phyloP scores from a whole-genome alignment of 352 stramenopile species.

The Phytopythium montanum region DNA sequence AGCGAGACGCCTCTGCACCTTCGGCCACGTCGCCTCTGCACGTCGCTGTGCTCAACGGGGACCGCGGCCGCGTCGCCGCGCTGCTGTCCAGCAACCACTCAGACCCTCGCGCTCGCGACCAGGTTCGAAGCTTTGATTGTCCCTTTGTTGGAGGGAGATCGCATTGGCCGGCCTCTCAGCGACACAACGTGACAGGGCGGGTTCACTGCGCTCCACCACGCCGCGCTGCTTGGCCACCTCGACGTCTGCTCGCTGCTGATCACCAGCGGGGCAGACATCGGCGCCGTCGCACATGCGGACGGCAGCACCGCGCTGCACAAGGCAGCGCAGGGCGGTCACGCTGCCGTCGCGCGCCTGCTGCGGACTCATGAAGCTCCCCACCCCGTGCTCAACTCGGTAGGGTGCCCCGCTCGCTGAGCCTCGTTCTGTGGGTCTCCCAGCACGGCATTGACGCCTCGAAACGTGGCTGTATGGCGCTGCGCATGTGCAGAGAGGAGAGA shows the following conservation, averaged over 20 bases:
- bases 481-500: conserved; percentile 21
- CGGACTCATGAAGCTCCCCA: conserved; percentile 17
- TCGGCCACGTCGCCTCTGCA: conserved; percentile 27
- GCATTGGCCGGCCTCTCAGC: neutral
- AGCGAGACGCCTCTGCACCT: conserved; percentile 14
- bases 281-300: conserved; percentile 8
- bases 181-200: conserved; percentile 16
- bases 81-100: conserved; percentile 14
- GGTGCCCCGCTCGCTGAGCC: neutral
- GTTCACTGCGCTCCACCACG: conserved; percentile 27
- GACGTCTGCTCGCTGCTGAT: conserved; percentile 28
- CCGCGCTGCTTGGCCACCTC: conserved; percentile 25
- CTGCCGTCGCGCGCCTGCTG: conserved; percentile 19
- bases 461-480: too few relatives aligned
- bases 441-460: too few relatives aligned
- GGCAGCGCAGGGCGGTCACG: conserved; percentile 27
- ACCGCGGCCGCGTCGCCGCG: conserved; percentile 10
- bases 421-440: too few relatives aligned
- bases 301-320: conserved; percentile 34
- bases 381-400: conserved; percentile 19
- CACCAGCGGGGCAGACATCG: conserved; percentile 14
- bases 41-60: conserved; percentile 24
- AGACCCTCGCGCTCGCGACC: conserved; percentile 12
- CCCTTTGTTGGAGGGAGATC: neutral
- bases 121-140: conserved; percentile 15